phyloP scores from a whole-genome alignment of 2,329 filamentous ascomycete genomes.

The Sarocladiaceae sp. region DNA sequence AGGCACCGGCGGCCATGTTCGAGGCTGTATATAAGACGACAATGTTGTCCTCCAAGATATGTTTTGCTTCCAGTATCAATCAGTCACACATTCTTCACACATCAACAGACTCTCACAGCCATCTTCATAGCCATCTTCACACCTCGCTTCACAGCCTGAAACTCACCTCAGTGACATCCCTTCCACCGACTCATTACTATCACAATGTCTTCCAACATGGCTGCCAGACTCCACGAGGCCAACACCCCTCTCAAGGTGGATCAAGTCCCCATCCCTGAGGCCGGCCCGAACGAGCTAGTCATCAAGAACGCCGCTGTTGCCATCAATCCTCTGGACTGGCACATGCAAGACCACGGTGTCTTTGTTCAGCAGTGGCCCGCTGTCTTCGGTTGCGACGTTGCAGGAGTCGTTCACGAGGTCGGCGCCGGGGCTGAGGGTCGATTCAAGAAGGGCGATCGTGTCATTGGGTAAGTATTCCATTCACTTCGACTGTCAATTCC shows the following conservation, averaged over 20 bases:
- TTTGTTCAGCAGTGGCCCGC: slow-evolving; percentile 26
- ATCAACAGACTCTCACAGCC: too few relatives aligned
- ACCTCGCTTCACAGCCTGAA: too few relatives aligned
- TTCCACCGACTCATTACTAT: too few relatives aligned
- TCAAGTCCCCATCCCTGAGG: slow-evolving; percentile 17
- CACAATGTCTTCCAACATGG: slow-evolving; percentile 11
- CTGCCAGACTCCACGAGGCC: slow-evolving; percentile 18
- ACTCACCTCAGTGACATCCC: too few relatives aligned
- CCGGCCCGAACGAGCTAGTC: slow-evolving; percentile 16
- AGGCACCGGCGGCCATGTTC: too few relatives aligned
- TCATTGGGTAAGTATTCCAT: slow-evolving; percentile 13
- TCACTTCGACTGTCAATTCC: not conserved
- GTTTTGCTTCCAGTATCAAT: too few relatives aligned
- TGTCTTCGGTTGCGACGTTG: slow-evolving; percentile 24
- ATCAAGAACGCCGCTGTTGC: slow-evolving; percentile 19
- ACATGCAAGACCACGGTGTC: slow-evolving; percentile 23
- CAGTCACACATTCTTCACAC: too few relatives aligned
- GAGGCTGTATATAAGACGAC: too few relatives aligned
- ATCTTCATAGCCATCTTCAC: too few relatives aligned
- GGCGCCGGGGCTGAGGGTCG: slow-evolving; percentile 13
- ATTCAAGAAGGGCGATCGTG: slow-evolving; percentile 22
- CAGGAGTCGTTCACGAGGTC: slow-evolving; percentile 23
- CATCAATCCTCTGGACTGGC: slow-evolving; percentile 23
- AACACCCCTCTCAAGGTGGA: slow-evolving; percentile 16
- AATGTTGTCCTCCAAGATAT: too few relatives aligned